These are phyloP conservation scores for Starmerella bombi DNA, from an alignment of 805 yeast genomes.

Conservation along the genomic window DNA sequence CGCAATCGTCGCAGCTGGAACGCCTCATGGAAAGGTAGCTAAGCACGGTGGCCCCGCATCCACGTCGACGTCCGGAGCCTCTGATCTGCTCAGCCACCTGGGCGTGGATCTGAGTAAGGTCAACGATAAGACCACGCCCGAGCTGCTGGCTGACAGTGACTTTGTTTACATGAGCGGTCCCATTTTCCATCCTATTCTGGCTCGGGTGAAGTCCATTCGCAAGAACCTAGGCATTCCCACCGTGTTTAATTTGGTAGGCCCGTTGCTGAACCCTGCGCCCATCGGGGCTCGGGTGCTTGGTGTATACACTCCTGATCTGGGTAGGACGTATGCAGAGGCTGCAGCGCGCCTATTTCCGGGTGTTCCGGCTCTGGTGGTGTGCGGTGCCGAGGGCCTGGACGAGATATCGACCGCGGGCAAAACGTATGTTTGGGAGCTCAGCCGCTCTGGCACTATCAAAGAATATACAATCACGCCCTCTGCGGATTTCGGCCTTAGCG, in stretches of 20 bases:
- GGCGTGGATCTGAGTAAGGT: conserved; percentile 74
- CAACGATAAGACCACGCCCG: conserved; percentile 46
- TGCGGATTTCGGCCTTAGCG: conserved; percentile 62
- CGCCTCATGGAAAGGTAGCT: conserved; percentile 53
- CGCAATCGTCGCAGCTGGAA: conserved; percentile 89
- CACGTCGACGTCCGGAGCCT: conserved; percentile 85
- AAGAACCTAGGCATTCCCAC: conserved; percentile 76
- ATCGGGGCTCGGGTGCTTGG: conserved; percentile 72
- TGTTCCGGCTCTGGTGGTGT: conserved; percentile 63
- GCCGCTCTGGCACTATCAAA: conserved; percentile 27
- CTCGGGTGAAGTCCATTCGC: conserved; percentile 64
- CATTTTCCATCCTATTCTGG: conserved; percentile 87
- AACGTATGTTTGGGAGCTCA: conserved; percentile 69
- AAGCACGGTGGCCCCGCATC: conserved; percentile 98
- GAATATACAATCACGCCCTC: conserved; percentile 36
- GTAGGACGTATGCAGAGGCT: conserved; percentile 73
- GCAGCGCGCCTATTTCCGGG: conserved; percentile 43
- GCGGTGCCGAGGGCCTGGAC: conserved; percentile 84
- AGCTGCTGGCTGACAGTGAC: conserved; percentile 34
- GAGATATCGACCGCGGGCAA: conserved; percentile 84
- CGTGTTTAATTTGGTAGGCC: conserved; percentile 88
- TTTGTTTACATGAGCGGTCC: conserved; percentile 82
- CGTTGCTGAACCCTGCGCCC: conserved; percentile 83
- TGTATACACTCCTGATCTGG: conserved; percentile 68
- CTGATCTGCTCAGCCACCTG: conserved; percentile 67